Evolutionary conservation across 768 basidiomycete species (phyloP), one percentile per base, ranked within the genome.

Genomic region (Russula earlei): DNA sequence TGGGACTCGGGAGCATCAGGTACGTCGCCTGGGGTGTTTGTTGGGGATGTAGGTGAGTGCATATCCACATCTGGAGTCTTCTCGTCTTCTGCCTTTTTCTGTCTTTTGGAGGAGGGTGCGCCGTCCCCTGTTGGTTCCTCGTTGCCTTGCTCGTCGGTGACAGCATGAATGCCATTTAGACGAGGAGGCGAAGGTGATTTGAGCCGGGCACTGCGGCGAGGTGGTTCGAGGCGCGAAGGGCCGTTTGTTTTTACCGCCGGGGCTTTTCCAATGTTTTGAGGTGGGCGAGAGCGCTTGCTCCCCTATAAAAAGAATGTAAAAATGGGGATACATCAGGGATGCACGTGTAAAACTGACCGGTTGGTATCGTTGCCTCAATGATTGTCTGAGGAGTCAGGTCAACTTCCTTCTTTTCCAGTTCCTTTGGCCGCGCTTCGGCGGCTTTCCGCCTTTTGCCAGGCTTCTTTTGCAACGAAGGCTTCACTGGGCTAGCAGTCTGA

Each of bases 321-420:
- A 20, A 42, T 52, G 8, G 27, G 37, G 25, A 27, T 19, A 46
- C 7, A 4, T n/a, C n/a, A 14, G 15, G 37, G n/a, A 25, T 34
- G 34, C 31, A 59, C 25, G 68, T 77, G 55, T 56, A 81, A 82
- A 20, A 47, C 55, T 48, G 27, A 62, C 61, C 24, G n/a, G 52
- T 86, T 14, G 87, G 87, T 12, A 89, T 64, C 2, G 87, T 88
- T 3, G 86, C 85, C 68, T 87, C 85, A 43, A 90, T 84, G 48
- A 87, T 83, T 36, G 79, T 80, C 59, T 85, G 84, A 1, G 82
- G 77, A 34, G 82, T 79, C 47, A 73, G 41, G 20, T 52, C 43
- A 17, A 36, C 48, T 38, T 64, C 61, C 45, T 68, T 70, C 49
- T 68, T 67, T 19, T 55, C 41, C 34, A 44, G 47, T 36, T 49